Percentiles rank a stretch among this genome's conserved stretches.
These are phyloP conservation scores for Diplodia seriata DNA, from an alignment of 2,329 filamentous ascomycete genomes.

Conservation along the genomic window DNA sequence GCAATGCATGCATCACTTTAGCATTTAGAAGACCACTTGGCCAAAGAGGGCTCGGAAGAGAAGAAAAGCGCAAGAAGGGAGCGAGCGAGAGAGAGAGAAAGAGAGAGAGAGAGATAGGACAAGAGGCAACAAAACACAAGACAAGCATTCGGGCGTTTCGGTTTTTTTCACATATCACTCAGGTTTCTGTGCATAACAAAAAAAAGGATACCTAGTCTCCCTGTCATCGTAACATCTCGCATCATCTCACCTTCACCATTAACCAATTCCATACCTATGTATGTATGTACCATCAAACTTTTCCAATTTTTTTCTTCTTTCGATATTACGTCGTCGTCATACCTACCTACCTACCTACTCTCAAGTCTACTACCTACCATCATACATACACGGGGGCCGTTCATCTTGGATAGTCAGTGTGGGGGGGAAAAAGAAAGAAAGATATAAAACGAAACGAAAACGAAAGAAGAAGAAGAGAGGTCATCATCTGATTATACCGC, in stretches of 20 bases:
- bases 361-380: conserved; percentile 1
- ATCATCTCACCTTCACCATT: no score
- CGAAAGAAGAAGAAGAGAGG: neutral
- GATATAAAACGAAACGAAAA: neutral
- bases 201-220: neutral
- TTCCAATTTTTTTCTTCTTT: neutral
- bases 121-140: no score
- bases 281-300: neutral
- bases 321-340: neutral
- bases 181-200: neutral
- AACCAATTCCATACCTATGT: no score
- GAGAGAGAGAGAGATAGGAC: no score
- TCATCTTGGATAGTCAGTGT: no score
- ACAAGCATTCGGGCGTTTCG: no score
- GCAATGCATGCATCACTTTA: neutral
- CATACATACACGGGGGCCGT: neutral
- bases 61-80: no score
- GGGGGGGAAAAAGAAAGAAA: no score
- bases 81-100: no score
- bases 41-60: no score
- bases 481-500: neutral
- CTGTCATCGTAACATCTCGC: neutral
- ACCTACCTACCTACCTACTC: no score
- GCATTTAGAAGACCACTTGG: neutral
- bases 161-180: neutral